Evolutionary conservation across 2,329 filamentous ascomycete species (phyloP).

Genomic region (Rachicladosporium sp.): DNA sequence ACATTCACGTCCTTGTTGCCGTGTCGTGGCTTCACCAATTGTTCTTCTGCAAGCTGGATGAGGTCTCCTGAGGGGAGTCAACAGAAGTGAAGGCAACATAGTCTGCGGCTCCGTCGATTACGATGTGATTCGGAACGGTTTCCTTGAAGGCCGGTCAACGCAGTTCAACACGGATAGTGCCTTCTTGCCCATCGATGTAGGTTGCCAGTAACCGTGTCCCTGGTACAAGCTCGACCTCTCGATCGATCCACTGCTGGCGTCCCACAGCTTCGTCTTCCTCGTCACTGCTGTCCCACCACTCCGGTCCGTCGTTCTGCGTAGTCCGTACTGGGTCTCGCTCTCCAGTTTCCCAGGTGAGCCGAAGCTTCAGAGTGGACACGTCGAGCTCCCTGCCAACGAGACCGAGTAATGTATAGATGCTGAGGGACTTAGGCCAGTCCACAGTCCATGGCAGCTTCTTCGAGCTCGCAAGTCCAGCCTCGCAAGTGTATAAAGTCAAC

Average conservation of each 20-base stretch:
- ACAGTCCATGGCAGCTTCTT: slow-evolving; percentile 9
- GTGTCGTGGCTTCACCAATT: too few species aligned
- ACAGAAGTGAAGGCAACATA: too few species aligned
- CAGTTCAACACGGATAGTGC: slow-evolving; percentile 49
- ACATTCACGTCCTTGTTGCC: too few species aligned
- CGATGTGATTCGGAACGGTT: too few species aligned
- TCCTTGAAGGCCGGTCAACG: too few species aligned
- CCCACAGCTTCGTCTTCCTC: slow-evolving; percentile 25
- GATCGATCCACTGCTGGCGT: slow-evolving; percentile 54
- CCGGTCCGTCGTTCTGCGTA: slow-evolving; percentile 25
- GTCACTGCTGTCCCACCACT: slow-evolving; percentile 30
- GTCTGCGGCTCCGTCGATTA: too few species aligned
- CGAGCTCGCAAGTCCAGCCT: slow-evolving; percentile 6
- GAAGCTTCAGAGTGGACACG: slow-evolving; percentile 50
- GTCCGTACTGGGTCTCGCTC: slow-evolving; percentile 69
- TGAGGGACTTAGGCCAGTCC: slow-evolving; percentile 61
- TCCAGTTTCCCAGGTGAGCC: slow-evolving; percentile 75
- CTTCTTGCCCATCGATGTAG: slow-evolving; percentile 63
- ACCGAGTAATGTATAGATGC: slow-evolving; percentile 72
- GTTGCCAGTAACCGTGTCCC: slow-evolving; percentile 73
- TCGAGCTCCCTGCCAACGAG: slow-evolving; percentile 61
- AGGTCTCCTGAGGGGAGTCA: too few species aligned
- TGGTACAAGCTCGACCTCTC: slow-evolving; percentile 68
- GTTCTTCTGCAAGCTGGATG: too few species aligned
- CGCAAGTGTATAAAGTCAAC: slow-evolving; percentile 39